phyloP scores from a whole-genome alignment of 2,329 filamentous ascomycete genomes.

The Parafenestella ontariensis region DNA sequence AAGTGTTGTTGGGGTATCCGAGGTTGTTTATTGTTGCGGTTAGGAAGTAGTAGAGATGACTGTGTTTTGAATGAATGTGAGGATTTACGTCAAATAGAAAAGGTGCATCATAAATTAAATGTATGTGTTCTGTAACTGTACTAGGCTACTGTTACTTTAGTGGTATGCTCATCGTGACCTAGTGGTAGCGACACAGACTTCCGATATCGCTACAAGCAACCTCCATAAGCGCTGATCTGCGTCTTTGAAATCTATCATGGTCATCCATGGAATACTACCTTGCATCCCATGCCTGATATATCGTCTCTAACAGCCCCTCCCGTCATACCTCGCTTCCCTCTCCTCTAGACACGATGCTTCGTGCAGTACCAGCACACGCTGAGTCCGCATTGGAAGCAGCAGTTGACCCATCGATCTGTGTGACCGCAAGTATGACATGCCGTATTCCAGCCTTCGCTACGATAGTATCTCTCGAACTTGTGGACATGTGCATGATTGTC shows the following conservation, averaged over 20 bases:
- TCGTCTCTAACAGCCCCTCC: neutral
- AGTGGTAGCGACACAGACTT: neutral
- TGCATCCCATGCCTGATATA: too few species aligned
- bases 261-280: too few species aligned
- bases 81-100: neutral
- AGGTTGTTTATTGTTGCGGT: conserved; percentile 62
- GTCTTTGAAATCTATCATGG: too few species aligned
- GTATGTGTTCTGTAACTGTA: neutral
- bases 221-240: neutral
- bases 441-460: conserved; percentile 4
- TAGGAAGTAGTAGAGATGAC: conserved; percentile 24
- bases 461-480: conserved; percentile 6
- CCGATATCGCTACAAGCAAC: neutral
- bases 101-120: neutral
- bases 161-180: neutral
- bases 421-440: conserved; percentile 1
- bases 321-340: neutral
- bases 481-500: neutral
- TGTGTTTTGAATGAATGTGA: neutral
- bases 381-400: conserved; percentile 2
- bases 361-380: conserved; percentile 11
- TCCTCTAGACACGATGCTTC: neutral
- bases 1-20: conserved; percentile 63
- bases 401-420: conserved; percentile 5
- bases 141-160: neutral